Evolutionary conservation across 306 rosid genomes (phyloP).

Genomic region (Malus sylvestris): DNA sequence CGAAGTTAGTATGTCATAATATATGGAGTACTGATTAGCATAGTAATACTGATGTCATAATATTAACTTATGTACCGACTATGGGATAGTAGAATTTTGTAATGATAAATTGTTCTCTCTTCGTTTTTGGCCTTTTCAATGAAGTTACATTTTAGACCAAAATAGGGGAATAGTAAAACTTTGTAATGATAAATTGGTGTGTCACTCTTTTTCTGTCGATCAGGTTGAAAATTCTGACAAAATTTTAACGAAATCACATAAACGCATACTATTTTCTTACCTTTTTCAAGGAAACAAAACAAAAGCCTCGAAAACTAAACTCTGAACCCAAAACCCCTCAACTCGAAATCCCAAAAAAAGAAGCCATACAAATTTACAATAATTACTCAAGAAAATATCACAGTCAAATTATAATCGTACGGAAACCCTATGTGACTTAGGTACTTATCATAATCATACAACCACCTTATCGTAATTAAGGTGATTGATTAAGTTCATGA

Average conservation of each 20-base stretch:
- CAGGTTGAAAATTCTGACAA: background rate
- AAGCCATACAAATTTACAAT: background rate
- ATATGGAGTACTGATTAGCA: background rate
- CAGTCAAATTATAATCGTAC: background rate
- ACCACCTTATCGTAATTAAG: background rate
- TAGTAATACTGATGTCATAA: background rate
- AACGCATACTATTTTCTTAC: too few species aligned
- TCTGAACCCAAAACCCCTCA: background rate
- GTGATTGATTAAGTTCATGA: background rate
- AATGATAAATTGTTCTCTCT: background rate
- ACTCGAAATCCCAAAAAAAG: background rate
- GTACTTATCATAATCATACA: background rate
- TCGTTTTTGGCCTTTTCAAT: background rate
- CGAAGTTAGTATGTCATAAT: slow-evolving; percentile 1
- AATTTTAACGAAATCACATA: too few species aligned
- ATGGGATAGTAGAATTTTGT: too few species aligned
- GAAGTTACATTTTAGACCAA: background rate
- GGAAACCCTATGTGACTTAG: background rate
- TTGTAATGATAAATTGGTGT: too few species aligned
- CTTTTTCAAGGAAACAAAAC: too few species aligned
- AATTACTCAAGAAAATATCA: background rate
- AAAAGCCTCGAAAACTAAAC: background rate
- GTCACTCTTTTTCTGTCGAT: background rate
- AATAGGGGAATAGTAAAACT: background rate
- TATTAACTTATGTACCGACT: background rate